A percentile compares a stretch with the other conserved stretches of the same genome.
phyloP scores from a whole-genome alignment of 2,329 filamentous ascomycete species.

The Pseudovirgaria hyperparasitica region DNA sequence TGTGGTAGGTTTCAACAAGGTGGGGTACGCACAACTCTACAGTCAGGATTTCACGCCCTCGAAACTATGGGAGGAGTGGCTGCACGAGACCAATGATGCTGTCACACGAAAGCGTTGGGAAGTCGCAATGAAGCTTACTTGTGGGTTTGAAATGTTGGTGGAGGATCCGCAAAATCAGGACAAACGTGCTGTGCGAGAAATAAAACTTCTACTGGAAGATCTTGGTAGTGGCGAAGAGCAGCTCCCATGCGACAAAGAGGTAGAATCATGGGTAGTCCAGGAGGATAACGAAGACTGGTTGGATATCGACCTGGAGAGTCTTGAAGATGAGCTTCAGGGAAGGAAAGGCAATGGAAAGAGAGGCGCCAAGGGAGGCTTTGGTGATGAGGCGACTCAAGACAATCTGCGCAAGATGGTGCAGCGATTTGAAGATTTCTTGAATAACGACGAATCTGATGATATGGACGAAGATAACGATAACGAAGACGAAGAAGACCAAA shows the following conservation, averaged over 20 bases:
- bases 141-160: slow-evolving; percentile 82
- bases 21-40: slow-evolving; percentile 80
- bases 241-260: slow-evolving; percentile 63
- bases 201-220: slow-evolving; percentile 65
- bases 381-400: slow-evolving; percentile 53
- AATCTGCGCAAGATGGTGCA: slow-evolving; percentile 85
- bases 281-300: slow-evolving; percentile 86
- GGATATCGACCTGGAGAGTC: slow-evolving; percentile 80
- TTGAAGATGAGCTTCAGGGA: slow-evolving; percentile 65
- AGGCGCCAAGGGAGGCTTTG: slow-evolving; percentile 32
- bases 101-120: slow-evolving; percentile 35
- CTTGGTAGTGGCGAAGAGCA: slow-evolving; percentile 55
- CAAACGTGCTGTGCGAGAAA: slow-evolving; percentile 57
- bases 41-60: slow-evolving; percentile 67
- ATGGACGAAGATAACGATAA: slow-evolving; percentile 54
- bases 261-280: slow-evolving; percentile 53
- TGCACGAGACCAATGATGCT: slow-evolving; percentile 22
- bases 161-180: slow-evolving; percentile 54
- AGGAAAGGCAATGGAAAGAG: slow-evolving; percentile 13
- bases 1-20: slow-evolving; percentile 72
- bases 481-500: slow-evolving; percentile 29
- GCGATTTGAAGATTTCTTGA: slow-evolving; percentile 83
- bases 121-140: slow-evolving; percentile 78
- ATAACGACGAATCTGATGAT: slow-evolving; percentile 66
- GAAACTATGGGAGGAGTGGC: slow-evolving; percentile 39